Evolutionary conservation across 257 asterid genomes (phyloP).

Genomic region (Haberlea rhodopensis): DNA sequence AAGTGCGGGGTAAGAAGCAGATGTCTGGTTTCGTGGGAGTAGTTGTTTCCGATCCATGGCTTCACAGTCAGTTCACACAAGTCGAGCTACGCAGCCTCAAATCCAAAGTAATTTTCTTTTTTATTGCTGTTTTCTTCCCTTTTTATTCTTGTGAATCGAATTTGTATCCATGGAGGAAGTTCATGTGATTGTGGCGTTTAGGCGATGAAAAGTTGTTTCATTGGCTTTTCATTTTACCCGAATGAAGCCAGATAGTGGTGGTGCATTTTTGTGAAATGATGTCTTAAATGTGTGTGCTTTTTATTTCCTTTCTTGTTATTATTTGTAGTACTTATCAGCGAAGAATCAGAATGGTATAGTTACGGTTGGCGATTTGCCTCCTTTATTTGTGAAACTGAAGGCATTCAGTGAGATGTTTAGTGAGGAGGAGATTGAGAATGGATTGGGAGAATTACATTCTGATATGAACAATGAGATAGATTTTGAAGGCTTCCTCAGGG

Average conservation of each 20-base stretch:
- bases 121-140: not conserved
- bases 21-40: slow-evolving; percentile 89
- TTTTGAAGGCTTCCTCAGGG: slow-evolving; percentile 94
- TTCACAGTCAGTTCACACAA: slow-evolving; percentile 93
- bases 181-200: slow-evolving; percentile 22
- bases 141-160: not conserved
- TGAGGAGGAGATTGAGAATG: slow-evolving; percentile 66
- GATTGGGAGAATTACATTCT: slow-evolving; percentile 51
- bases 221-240: not conserved
- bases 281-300: slow-evolving; percentile 11
- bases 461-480: slow-evolving; percentile 64
- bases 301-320: not conserved
- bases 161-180: slow-evolving; percentile 11
- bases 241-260: slow-evolving; percentile 23
- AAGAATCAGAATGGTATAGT: slow-evolving; percentile 79
- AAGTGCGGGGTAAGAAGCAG: slow-evolving; percentile 42
- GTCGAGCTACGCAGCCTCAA: slow-evolving; percentile 84
- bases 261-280: slow-evolving; percentile 28
- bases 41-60: slow-evolving; percentile 92
- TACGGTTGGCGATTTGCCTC: slow-evolving; percentile 67
- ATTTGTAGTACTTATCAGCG: slow-evolving; percentile 51
- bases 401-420: slow-evolving; percentile 47
- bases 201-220: not conserved
- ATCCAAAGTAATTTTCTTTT: slow-evolving; percentile 57
- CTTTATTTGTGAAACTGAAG: slow-evolving; percentile 66